Evolutionary conservation across 495 filamentous ascomycete species (phyloP), one percentile per base, ranked within the genome.

Genomic region (Lasiosphaeria miniovina): DNA sequence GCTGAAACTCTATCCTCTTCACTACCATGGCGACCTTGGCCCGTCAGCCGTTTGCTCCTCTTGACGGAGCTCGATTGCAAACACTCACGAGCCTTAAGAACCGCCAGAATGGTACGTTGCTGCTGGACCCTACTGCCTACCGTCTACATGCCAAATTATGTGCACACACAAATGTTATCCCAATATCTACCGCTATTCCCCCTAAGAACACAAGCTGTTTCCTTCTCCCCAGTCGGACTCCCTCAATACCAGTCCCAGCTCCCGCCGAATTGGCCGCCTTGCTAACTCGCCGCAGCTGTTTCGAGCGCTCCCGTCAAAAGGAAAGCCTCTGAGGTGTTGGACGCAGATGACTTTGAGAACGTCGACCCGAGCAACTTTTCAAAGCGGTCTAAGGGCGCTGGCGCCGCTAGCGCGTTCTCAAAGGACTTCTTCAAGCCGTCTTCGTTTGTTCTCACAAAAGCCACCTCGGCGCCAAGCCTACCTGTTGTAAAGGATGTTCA

Each of bases 261-360:
- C 24, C 24, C 0, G 24, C 24, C 24, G 24, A 24, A 24, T 24
- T 24, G 24, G 24, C 24, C 24, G 34, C 6, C 4, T 24, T n/a
- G 38, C 61, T 68, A 55, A 70, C 62, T 45, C 48, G 36, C 35
- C 40, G 8, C 60, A 80, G 75, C 77, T 36, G 62, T 80, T 57
- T 59, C 75, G 12, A 57, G 58, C 15, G 61, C 76, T 15, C 64
- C 77, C 4, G 61, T 59, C 36, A 81, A 81, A 70, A 71, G 79
- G 36, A 81, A 81, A 61, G 77, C 74, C 14, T 58, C 71, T 48
- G 77, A 80, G 45, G 72, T 74, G 36, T 48, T 68, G 2, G 76
- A 83, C 36, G 77, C 82, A 15, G 75, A 78, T 56, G 84, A 96
- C 68, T 73, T 80, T 7, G 91, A 97, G 77, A 97, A 96, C 66